These are phyloP conservation scores for Heterobasidion occidentale DNA, from an alignment of 1,284 basidiomycete species.

Conservation along the genomic window DNA sequence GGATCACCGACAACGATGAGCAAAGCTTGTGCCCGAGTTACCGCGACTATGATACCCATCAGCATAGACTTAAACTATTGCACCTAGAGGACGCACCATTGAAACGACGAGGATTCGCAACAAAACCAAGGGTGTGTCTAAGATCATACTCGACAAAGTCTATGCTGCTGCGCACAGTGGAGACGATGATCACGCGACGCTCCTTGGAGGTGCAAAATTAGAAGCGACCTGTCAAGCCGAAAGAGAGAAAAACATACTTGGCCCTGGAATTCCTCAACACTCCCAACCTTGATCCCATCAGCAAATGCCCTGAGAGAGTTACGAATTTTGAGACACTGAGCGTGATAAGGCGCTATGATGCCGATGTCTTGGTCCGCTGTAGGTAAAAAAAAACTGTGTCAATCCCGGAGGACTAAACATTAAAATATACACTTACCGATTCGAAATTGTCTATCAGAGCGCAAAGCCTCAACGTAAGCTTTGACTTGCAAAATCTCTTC, in stretches of 20 bases:
- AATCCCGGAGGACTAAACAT: not conserved
- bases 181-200: conserved; percentile 57
- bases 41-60: not conserved
- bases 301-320: conserved; percentile 16
- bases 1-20: conserved; percentile 50
- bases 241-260: conserved; percentile 30
- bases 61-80: not conserved
- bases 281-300: conserved; percentile 48
- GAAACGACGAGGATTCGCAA: conserved; percentile 53
- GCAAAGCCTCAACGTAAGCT: conserved; percentile 32
- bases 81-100: conserved; percentile 39
- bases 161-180: conserved; percentile 53
- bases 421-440: conserved; percentile 26
- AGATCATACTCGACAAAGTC: conserved; percentile 50
- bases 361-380: conserved; percentile 42
- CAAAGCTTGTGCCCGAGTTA: conserved; percentile 42
- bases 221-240: not conserved
- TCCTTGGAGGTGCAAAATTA: conserved; percentile 32
- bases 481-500: conserved; percentile 49
- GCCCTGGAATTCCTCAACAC: conserved; percentile 62
- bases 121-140: conserved; percentile 52
- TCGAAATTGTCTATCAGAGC: conserved; percentile 20
- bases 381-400: conserved; percentile 7
- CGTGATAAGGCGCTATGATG: conserved; percentile 55
- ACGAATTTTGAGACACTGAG: conserved; percentile 46